Evolutionary conservation across 2,329 filamentous ascomycete species (phyloP).

Genomic region (Aureobasidium sp.): DNA sequence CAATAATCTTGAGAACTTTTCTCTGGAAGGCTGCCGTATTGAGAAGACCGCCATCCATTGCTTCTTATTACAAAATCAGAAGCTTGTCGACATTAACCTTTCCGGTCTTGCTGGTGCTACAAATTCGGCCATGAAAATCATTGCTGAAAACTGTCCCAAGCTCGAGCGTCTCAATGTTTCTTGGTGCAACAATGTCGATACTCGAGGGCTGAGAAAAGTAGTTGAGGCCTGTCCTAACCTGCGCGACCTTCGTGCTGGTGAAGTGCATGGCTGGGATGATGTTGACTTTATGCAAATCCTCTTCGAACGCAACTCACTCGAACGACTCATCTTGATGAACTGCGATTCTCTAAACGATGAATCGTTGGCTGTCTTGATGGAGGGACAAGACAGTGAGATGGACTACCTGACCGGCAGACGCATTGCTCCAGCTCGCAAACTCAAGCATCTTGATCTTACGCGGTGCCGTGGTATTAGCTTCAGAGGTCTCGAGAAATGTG

Average conservation of each 20-base stretch:
- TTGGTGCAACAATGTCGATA: constrained; percentile 84
- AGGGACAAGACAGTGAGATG: constrained; percentile 66
- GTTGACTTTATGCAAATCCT: constrained; percentile 62
- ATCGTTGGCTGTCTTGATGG: constrained; percentile 63
- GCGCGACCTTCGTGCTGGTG: constrained; percentile 71
- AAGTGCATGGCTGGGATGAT: constrained; percentile 72
- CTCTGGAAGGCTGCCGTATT: constrained; percentile 81
- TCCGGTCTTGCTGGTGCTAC: constrained; percentile 72
- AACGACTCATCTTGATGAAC: constrained; percentile 72
- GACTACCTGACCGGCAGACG: constrained; percentile 72
- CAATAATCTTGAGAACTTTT: constrained; percentile 78
- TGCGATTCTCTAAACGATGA: constrained; percentile 72
- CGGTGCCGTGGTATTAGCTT: constrained; percentile 69
- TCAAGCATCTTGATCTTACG: constrained; percentile 80
- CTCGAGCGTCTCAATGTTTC: constrained; percentile 84
- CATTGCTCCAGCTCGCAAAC: constrained; percentile 64
- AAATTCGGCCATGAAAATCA: constrained; percentile 78
- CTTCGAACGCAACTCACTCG: constrained; percentile 72
- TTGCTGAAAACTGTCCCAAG: constrained; percentile 69
- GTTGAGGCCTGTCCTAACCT: constrained; percentile 65
- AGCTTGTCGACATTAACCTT: constrained; percentile 76
- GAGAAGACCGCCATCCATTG: constrained; percentile 71
- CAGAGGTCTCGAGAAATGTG: constrained; percentile 60
- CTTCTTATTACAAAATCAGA: constrained; percentile 67
- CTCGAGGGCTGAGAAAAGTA: constrained; percentile 63